Base-by-base conservation (phyloP, 2,329 filamentous ascomycete species). In the Fusarium piperis region DNA sequence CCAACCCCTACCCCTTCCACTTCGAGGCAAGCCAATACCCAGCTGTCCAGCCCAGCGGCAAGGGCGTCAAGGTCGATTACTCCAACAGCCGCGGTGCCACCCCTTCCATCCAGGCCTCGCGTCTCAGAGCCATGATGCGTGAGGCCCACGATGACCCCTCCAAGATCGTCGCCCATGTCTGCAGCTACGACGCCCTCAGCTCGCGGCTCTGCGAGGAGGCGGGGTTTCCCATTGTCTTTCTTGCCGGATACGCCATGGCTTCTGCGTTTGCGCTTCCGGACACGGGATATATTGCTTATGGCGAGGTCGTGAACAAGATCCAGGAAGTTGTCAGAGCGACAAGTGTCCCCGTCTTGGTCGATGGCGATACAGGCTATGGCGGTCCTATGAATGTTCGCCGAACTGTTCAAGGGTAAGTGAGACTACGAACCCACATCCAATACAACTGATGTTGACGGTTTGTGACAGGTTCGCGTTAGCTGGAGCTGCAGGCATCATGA, bases 291-390 rank as follows among this genome's bases (percentile, higher is more conserved):
- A 86, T 86, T 59, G 84, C 84, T 2, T 82, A 86, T 69, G 77
- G 79, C 10, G 85, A 86, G 65, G 81, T 86, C 76, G 83, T 80
- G 51, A 78, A 79, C 15, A 84, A 84, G 71, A 82, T 86, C 51
- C 81, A 85, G 59, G 83, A 86, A 64, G 77, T 77, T 0, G 75
- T 77, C 2, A 78, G 83, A 1, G 79, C 80, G 39, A 79, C 81
- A 0, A 79, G 57, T 1, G 62, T 85, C 0, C 85, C 84, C 0
- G 73, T 86, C 23, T 77, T 86, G 69, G 84, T 79, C 0, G 84
- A 86, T 70, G 84, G 83, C 0, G 84, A 86, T 65, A 86, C 84
- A 0, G 84, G 84, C 3, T 86, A 86, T 59, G 84, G 84, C 6
- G 80, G 82, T 41, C 82, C 84, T 4, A 83, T 85, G 82, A 86